Evolutionary conservation across 495 filamentous ascomycete genomes (phyloP).

Genomic region (Penicillium canariense): DNA sequence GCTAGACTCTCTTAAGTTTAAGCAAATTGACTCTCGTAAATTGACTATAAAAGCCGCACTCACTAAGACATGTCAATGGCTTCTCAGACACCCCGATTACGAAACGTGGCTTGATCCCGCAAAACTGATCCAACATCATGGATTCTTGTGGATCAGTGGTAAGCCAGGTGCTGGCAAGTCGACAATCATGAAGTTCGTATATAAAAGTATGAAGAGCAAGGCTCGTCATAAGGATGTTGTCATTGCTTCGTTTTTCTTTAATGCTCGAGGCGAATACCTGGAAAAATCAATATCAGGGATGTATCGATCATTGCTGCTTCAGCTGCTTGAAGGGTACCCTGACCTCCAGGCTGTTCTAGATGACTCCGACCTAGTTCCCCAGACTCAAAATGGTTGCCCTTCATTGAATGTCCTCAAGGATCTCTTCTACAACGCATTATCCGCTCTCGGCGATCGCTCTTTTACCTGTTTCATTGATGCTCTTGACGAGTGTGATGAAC

Average conservation of each 20-base stretch:
- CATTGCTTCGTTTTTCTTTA: constrained; percentile 52
- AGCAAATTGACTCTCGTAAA: constrained; percentile 28
- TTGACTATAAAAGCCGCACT: constrained; percentile 26
- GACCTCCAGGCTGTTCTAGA: constrained; percentile 27
- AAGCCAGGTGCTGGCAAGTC: constrained; percentile 58
- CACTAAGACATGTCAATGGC: constrained; percentile 48
- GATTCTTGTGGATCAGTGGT: constrained; percentile 58
- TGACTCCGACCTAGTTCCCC: constrained; percentile 9
- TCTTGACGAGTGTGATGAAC: constrained; percentile 40
- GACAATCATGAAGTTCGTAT: constrained; percentile 49
- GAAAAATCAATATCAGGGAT: constrained; percentile 53
- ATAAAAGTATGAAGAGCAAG: constrained; percentile 17
- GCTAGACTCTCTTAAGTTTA: constrained; percentile 29
- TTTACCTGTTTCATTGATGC: constrained; percentile 41
- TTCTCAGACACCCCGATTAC: constrained; percentile 42
- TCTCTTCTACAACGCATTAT: constrained; percentile 19
- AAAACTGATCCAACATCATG: constrained; percentile 37
- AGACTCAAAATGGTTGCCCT: constrained; percentile 4
- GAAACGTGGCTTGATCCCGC: constrained; percentile 44
- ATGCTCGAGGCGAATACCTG: constrained; percentile 44
- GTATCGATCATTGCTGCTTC: constrained; percentile 51
- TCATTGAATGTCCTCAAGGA: constrained; percentile 21
- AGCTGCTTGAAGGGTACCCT: constrained; percentile 30
- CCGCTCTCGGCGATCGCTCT: constrained; percentile 15
- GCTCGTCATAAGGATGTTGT: constrained; percentile 7